Conservation (phyloP, 2,329 filamentous ascomycete genomes). For the Xylaria sp. region DNA sequence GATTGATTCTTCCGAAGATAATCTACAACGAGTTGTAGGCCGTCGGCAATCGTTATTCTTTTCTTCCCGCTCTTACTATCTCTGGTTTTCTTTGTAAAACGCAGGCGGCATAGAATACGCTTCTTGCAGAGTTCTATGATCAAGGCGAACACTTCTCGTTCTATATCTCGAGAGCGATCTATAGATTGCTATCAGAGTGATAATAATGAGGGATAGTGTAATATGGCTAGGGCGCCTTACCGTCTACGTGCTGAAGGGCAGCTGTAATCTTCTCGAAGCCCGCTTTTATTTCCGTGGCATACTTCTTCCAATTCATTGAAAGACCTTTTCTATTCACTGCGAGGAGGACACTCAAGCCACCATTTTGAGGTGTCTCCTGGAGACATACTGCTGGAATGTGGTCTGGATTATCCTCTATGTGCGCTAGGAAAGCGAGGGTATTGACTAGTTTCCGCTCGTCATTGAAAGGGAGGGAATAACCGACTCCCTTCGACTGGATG, state of each 20-base stretch:
- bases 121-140: conserved; percentile 33
- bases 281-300: conserved; percentile 1
- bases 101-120: conserved; percentile 37
- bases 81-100: conserved; percentile 12
- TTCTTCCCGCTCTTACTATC: background rate
- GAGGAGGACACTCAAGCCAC: conserved; percentile 46
- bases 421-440: conserved; percentile 51
- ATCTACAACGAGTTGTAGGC: conserved; percentile 10
- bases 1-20: conserved; percentile 37
- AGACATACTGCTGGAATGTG: conserved; percentile 52
- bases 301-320: background rate
- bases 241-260: background rate
- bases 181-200: background rate
- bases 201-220: background rate
- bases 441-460: conserved; percentile 48
- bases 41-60: conserved; percentile 9
- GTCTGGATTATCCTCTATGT: conserved; percentile 45
- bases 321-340: conserved; percentile 50
- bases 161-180: conserved; percentile 27
- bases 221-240: background rate
- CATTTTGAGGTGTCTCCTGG: conserved; percentile 39
- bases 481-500: conserved; percentile 15
- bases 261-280: conserved; percentile 19
- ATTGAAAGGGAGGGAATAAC: conserved; percentile 49
- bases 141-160: conserved; percentile 38